Base-by-base conservation (phyloP, 2,329 filamentous ascomycete species). In the Trematosphaeria pertusa region DNA sequence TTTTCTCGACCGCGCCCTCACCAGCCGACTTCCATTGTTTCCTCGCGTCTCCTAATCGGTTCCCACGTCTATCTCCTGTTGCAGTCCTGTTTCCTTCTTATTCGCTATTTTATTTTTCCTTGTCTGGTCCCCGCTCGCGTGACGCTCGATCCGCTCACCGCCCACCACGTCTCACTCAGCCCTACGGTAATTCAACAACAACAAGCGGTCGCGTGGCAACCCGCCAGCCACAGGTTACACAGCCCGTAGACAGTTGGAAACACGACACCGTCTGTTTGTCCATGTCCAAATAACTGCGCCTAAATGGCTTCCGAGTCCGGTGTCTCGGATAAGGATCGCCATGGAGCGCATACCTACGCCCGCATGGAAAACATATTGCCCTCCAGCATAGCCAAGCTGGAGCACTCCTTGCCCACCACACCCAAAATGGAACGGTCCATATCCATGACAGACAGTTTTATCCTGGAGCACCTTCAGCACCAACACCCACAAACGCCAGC, bases 371-470 rank as follows among this genome's bases (percentile, higher is more conserved):
- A 64, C 48, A 55, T 67, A 17, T 50, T 67, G 20, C 63, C 66
- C 17, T 52, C 58, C 38, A 60, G 50, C 40, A 55, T 65, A 48
- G 37, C 58, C 24, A 61, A 54, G 37, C 52, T 56, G 41, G 56
- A 60, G 30, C 59, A 55, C 28, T 54, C 58, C 14, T 50, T 57
- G 15, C 52, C n/a, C n/a, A n/a, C 60, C 22, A 61, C 62, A 15
- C 61, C 65, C 26, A 62, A 56, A 26, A 57, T 65, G 50, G 66
- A 69, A 30, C 59, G 60, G 9, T 67, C 64, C 26, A 56, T 61
- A 18, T 65, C 66, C 33, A 62, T 71, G 65, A 58, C 59, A n/a
- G 63, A 65, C 22, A 71, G 66, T 51, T 69, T 70, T 38, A 63
- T 68, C 39, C 34, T 62, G 17, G 69, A 71, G 12, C 59, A 64